Base-by-base conservation (phyloP, 2,329 filamentous ascomycete species). In the Penicillium sp. region DNA sequence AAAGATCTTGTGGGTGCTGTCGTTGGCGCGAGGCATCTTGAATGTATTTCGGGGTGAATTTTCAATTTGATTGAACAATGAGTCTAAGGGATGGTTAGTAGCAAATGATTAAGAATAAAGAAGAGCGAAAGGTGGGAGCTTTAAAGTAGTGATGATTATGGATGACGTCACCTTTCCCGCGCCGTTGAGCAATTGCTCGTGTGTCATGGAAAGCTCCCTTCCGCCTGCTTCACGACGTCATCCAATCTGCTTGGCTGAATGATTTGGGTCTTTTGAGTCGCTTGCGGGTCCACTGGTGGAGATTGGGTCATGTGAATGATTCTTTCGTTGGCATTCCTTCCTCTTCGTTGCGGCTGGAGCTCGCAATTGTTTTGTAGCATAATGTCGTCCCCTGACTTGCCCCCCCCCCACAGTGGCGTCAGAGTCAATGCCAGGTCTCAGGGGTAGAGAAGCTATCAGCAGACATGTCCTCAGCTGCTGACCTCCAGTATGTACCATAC, bases 1-100 rank as follows among this genome's bases (percentile, higher is more conserved):
- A 86, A 94, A 89, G 80, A 96, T 85, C 83, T 95, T 96, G 81
- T 83, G 84, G 78, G 89, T 85, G 63, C 78, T 76, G 67, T 85
- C 84, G 81, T 91, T 89, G 81, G 89, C 90, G 76, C 89, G 89
- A 77, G 87, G 79, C 89, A 92, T 92, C 48, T 59, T 79, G 70
- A 70, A 55, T 46, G 6, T 10, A 13, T 52, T 64, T 40, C 3
- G 35, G 22, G 38, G 33, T 42, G 6, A 14, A 14, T 13, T 55
- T 62, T 58, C 45, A 19, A 52, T 38, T 43, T 16, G 53, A 49
- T 35, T 49, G 35, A 22, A 30, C 25, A 25, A n/a, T 53, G 11
- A 40, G 22, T 8, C 7, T n/a, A 22, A n/a, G 22, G 25, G 35
- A 40, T 26, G 25, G 35, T 19, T 26, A n/a, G 13, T 38, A 26